Evolutionary conservation across 2,329 filamentous ascomycete species (phyloP).

Genomic region (Trichoderma koningii): DNA sequence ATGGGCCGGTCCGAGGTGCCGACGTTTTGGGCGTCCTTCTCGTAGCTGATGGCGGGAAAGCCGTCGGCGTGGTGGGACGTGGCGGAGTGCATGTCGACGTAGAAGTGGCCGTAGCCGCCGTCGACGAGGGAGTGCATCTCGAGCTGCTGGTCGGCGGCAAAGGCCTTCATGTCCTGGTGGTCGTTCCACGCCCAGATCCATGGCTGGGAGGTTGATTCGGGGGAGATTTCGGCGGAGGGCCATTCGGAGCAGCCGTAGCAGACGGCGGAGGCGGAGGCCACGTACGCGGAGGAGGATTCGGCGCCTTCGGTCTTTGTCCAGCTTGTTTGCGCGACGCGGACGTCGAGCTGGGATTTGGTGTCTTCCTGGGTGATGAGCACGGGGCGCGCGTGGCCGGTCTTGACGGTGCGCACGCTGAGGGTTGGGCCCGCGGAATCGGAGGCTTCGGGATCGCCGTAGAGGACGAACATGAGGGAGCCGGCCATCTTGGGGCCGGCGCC

Average conservation of each 20-base stretch:
- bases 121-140: slow-evolving; percentile 28
- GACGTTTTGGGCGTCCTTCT: not conserved
- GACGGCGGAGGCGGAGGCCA: slow-evolving; percentile 29
- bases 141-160: slow-evolving; percentile 25
- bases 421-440: not conserved
- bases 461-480: slow-evolving; percentile 32
- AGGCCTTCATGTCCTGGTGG: slow-evolving; percentile 31
- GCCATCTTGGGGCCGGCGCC: slow-evolving; percentile 30
- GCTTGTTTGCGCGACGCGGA: slow-evolving; percentile 27
- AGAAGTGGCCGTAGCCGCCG: slow-evolving; percentile 29
- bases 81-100: slow-evolving; percentile 30
- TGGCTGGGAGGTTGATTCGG: slow-evolving; percentile 31
- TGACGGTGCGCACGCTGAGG: slow-evolving; percentile 29
- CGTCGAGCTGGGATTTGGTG: slow-evolving; percentile 16
- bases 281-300: slow-evolving; percentile 12
- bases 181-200: slow-evolving; percentile 36
- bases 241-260: slow-evolving; percentile 35
- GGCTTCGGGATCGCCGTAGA: slow-evolving; percentile 31
- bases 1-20: slow-evolving; percentile 28
- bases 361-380: slow-evolving; percentile 9
- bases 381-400: slow-evolving; percentile 25
- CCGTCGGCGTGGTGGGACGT: slow-evolving; percentile 26
- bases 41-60: slow-evolving; percentile 20
- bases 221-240: slow-evolving; percentile 29
- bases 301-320: slow-evolving; percentile 20